These are phyloP conservation scores for Symbiodinium natans DNA, from an alignment of 73 alveolate species.

Conservation along the genomic window DNA sequence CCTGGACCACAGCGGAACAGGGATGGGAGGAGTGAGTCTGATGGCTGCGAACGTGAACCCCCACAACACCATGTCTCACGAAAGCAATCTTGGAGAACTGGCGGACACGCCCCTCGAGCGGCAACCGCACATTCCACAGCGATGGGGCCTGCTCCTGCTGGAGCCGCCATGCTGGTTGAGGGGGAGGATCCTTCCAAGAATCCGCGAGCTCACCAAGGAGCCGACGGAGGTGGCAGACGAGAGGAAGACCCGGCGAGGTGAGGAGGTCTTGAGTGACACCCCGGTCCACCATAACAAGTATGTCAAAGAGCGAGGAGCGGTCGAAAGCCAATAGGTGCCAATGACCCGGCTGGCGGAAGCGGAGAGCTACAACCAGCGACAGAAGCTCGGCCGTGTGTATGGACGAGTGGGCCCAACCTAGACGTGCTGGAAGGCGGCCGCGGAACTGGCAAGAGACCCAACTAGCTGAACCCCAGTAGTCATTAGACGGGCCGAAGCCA, in stretches of 20 bases:
- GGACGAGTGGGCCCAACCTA: background rate
- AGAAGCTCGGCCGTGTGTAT: background rate
- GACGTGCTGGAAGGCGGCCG: background rate
- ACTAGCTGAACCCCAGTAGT: background rate
- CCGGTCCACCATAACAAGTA: background rate
- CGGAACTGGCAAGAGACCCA: background rate
- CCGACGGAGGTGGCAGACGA: background rate
- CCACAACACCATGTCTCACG: background rate
- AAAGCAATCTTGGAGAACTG: background rate
- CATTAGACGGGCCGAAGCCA: background rate
- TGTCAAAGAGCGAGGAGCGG: background rate
- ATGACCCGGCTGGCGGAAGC: background rate
- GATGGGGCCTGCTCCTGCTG: background rate
- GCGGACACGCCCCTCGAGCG: background rate
- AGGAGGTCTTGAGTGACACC: background rate
- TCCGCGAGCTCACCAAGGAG: background rate
- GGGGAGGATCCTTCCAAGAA: background rate
- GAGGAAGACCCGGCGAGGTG: background rate
- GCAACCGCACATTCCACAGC: background rate
- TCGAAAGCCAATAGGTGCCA: background rate
- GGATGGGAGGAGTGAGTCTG: background rate
- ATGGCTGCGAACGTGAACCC: background rate
- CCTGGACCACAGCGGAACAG: background rate
- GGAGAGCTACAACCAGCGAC: background rate
- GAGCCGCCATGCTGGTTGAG: background rate